Percentiles rank a stretch among this genome's conserved stretches.
These are phyloP conservation scores for Euptelea pleiosperma DNA, from an alignment of 164 flowering plant species.

Conservation along the genomic window DNA sequence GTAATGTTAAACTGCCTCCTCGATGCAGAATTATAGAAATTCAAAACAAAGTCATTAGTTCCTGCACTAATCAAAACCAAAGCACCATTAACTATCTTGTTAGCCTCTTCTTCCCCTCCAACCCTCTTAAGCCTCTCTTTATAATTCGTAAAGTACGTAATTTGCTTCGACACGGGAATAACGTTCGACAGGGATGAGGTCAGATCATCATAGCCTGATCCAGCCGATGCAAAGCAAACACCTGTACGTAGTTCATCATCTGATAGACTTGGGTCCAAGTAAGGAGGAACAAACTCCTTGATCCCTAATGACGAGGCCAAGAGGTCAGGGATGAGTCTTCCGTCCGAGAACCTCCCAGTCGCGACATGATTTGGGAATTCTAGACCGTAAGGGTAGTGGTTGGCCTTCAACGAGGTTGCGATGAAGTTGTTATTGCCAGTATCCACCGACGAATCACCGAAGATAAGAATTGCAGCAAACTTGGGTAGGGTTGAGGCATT, in stretches of 20 bases:
- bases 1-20: slow-evolving; percentile 26
- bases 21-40: slow-evolving; percentile 39
- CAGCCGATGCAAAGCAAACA: slow-evolving; percentile 59
- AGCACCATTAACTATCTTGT: slow-evolving; percentile 24
- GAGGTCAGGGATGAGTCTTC: slow-evolving; percentile 47
- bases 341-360: slow-evolving; percentile 65
- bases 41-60: slow-evolving; percentile 47
- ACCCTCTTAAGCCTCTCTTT: slow-evolving; percentile 24
- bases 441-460: slow-evolving; percentile 67
- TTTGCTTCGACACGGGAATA: slow-evolving; percentile 39
- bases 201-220: slow-evolving; percentile 50
- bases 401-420: slow-evolving; percentile 14
- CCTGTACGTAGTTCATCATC: slow-evolving; percentile 36
- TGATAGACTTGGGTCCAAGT: slow-evolving; percentile 36
- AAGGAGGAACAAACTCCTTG: slow-evolving; percentile 53
- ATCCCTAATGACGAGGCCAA: slow-evolving; percentile 38
- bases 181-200: slow-evolving; percentile 17
- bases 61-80: slow-evolving; percentile 51
- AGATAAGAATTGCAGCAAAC: slow-evolving; percentile 45
- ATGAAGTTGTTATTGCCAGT: slow-evolving; percentile 63
- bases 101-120: slow-evolving; percentile 38
- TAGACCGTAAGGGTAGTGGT: slow-evolving; percentile 46
- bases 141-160: slow-evolving; percentile 26
- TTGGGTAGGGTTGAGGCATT: slow-evolving; percentile 10
- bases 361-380: slow-evolving; percentile 33